These are phyloP conservation scores for Melastoma candidum DNA, from an alignment of 441 rosid species.

Conservation along the genomic window DNA sequence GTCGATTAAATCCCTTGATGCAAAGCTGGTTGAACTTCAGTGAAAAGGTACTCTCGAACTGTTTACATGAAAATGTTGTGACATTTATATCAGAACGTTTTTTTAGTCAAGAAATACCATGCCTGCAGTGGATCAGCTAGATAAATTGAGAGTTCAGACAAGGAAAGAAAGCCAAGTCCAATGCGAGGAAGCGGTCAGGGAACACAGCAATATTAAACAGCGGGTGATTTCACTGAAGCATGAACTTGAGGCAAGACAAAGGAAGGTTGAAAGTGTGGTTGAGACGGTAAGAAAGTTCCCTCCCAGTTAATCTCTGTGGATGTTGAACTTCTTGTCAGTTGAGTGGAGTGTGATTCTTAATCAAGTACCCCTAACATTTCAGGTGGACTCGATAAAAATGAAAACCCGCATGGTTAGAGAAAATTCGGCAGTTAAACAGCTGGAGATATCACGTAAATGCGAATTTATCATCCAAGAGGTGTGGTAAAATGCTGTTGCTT, in stretches of 20 bases:
- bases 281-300: conserved; percentile 37
- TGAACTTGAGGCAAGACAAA: conserved; percentile 63
- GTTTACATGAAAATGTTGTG: neutral
- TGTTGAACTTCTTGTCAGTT: neutral
- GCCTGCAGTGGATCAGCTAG: conserved; percentile 49
- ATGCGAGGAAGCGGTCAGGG: conserved; percentile 40
- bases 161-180: conserved; percentile 53
- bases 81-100: neutral
- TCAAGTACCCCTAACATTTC: conserved; percentile 12
- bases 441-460: conserved; percentile 33
- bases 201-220: conserved; percentile 33
- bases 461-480: conserved; percentile 72
- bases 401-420: conserved; percentile 47
- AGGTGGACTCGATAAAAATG: conserved; percentile 61
- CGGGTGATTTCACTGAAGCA: conserved; percentile 52
- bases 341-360: conserved; percentile 3
- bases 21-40: conserved; percentile 56
- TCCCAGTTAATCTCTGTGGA: neutral
- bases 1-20: conserved; percentile 59
- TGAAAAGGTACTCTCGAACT: conserved; percentile 38
- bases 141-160: conserved; percentile 33
- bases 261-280: conserved; percentile 52
- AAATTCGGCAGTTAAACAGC: conserved; percentile 48
- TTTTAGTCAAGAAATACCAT: conserved; percentile 9
- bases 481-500: neutral